These are phyloP conservation scores for Aspergillus ellipticus DNA, from an alignment of 495 filamentous ascomycete species.

Conservation along the genomic window DNA sequence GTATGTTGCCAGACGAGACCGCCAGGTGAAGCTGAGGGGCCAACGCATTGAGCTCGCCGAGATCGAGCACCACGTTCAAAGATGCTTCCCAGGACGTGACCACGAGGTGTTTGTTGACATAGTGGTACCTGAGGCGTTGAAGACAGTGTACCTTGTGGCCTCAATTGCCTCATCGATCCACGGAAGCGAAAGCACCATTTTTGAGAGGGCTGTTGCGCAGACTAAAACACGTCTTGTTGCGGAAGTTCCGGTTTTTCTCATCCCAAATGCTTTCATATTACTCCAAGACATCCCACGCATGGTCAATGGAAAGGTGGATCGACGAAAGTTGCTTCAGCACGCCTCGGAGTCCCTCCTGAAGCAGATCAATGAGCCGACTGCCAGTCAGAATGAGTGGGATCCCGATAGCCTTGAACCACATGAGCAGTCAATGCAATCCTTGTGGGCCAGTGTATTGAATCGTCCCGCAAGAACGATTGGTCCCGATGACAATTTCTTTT, in stretches of 20 bases:
- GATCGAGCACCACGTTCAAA: conserved; percentile 25
- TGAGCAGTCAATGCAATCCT: background rate
- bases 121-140: background rate
- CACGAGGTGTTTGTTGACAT: background rate
- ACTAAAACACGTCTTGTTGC: background rate
- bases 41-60: conserved; percentile 29
- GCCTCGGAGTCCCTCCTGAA: background rate
- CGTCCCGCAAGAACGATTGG: background rate
- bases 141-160: background rate
- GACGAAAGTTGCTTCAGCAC: background rate
- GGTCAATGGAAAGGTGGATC: conserved; percentile 15
- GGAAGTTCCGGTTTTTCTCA: conserved; percentile 11
- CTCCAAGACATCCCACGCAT: conserved; percentile 9
- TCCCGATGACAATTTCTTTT: conserved; percentile 45
- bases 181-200: background rate
- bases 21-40: conserved; percentile 16
- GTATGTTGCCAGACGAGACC: conserved; percentile 38
- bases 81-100: background rate
- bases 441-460: conserved; percentile 11
- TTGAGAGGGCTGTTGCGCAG: background rate
- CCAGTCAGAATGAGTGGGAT: background rate
- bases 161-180: background rate
- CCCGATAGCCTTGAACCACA: background rate
- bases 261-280: conserved; percentile 7
- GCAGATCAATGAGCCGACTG: background rate